A percentile compares a stretch with the other conserved stretches of the same genome.
phyloP scores from a whole-genome alignment of 768 basidiomycete genomes.

The Lactarius pseudohatsudake region DNA sequence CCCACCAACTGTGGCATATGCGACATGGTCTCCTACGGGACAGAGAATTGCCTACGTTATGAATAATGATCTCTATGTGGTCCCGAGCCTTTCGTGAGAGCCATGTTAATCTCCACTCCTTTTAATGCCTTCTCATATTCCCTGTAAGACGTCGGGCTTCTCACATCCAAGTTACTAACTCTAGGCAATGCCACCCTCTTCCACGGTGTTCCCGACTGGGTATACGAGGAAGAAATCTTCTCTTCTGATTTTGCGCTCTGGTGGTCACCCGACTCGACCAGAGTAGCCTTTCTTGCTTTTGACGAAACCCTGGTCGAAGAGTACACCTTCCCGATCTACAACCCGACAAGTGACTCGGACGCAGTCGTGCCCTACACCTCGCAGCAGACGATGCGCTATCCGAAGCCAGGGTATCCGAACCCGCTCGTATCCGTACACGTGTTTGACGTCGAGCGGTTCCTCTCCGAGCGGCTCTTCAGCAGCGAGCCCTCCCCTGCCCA shows the following conservation, averaged over 20 bases:
- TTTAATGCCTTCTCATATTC: constrained; percentile 31
- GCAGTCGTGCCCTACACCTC: constrained; percentile 76
- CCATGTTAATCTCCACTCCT: not conserved
- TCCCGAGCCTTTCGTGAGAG: constrained; percentile 63
- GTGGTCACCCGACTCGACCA: constrained; percentile 82
- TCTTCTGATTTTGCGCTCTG: constrained; percentile 71
- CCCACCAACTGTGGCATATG: constrained; percentile 75
- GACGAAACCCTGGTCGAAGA: constrained; percentile 89
- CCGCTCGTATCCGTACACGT: constrained; percentile 82
- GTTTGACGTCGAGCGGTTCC: constrained; percentile 69
- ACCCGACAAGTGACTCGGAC: constrained; percentile 70
- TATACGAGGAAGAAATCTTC: constrained; percentile 93
- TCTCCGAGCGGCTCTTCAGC: constrained; percentile 24
- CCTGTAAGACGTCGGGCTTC: constrained; percentile 35
- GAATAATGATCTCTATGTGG: constrained; percentile 85
- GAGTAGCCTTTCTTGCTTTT: constrained; percentile 80
- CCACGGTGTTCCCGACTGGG: constrained; percentile 97
- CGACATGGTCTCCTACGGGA: constrained; percentile 84
- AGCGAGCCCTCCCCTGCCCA: constrained; percentile 38
- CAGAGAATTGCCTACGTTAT: constrained; percentile 85
- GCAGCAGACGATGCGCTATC: constrained; percentile 67
- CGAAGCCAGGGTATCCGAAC: constrained; percentile 88
- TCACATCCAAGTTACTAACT: constrained; percentile 74
- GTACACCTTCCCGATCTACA: constrained; percentile 89
- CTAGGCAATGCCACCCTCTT: constrained; percentile 84